Evolutionary conservation across 345 rosid species (phyloP).

Genomic region (Salix exigua): DNA sequence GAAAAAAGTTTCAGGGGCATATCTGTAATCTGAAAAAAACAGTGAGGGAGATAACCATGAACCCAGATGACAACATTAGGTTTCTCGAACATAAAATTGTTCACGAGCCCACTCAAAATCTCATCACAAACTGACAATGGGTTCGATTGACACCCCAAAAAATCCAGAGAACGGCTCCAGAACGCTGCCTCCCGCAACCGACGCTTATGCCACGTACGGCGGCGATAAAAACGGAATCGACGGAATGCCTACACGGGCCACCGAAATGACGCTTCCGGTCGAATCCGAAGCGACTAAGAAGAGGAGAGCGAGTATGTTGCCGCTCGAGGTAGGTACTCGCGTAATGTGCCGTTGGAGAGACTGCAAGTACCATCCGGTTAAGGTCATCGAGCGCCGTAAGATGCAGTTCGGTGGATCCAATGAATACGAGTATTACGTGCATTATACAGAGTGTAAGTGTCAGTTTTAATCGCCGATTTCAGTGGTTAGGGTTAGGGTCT

Average conservation of each 20-base stretch:
- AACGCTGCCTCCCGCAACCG: slow-evolving; percentile 9
- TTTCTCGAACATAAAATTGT: background rate
- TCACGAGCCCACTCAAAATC: background rate
- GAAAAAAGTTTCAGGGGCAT: background rate
- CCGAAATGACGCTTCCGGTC: slow-evolving; percentile 12
- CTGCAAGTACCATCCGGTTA: slow-evolving; percentile 87
- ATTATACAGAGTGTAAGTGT: slow-evolving; percentile 88
- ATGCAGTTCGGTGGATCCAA: slow-evolving; percentile 38
- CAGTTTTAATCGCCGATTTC: background rate
- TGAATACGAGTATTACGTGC: slow-evolving; percentile 96
- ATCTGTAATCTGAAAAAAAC: background rate
- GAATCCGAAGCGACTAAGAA: slow-evolving; percentile 57
- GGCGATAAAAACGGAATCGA: slow-evolving; percentile 32
- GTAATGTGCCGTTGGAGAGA: slow-evolving; percentile 98
- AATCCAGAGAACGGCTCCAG: slow-evolving; percentile 37
- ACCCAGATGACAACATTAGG: background rate
- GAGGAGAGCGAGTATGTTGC: slow-evolving; percentile 61
- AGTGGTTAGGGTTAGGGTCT: slow-evolving; percentile 24
- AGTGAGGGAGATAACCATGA: background rate
- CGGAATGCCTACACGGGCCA: slow-evolving; percentile 22
- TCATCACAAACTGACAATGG: slow-evolving; percentile 41
- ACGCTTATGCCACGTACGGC: slow-evolving; percentile 12
- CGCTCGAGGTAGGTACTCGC: slow-evolving; percentile 93
- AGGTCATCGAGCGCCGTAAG: slow-evolving; percentile 94
- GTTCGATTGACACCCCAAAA: slow-evolving; percentile 57